Percentiles rank a stretch among this genome's conserved stretches.
phyloP scores from a whole-genome alignment of 192 early-diverging fungal species.

The Coemansia sp. region DNA sequence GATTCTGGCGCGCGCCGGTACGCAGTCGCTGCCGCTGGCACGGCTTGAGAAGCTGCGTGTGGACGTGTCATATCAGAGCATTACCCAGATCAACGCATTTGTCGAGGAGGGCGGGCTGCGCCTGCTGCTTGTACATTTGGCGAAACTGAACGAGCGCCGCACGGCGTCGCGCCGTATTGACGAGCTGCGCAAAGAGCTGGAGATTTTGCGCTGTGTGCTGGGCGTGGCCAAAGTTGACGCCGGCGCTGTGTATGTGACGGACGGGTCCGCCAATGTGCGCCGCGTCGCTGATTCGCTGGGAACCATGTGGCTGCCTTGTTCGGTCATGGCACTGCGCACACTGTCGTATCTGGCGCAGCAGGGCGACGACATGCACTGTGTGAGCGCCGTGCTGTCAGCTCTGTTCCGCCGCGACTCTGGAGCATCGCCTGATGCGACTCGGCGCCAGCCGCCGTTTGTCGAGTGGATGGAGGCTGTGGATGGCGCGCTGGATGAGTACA shows the following conservation, averaged over 20 bases:
- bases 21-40: conserved; percentile 48
- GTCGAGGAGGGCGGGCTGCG: conserved; percentile 45
- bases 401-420: conserved; percentile 35
- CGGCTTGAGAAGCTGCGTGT: conserved; percentile 49
- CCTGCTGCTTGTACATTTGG: conserved; percentile 39
- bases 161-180: conserved; percentile 33
- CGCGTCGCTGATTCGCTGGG: conserved; percentile 42
- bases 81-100: conserved; percentile 42
- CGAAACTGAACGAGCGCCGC: conserved; percentile 38
- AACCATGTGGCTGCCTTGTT: conserved; percentile 39
- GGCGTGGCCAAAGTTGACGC: conserved; percentile 31
- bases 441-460: conserved; percentile 31
- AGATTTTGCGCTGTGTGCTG: conserved; percentile 44
- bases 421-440: conserved; percentile 1
- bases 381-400: conserved; percentile 15
- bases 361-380: conserved; percentile 15
- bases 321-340: conserved; percentile 37
- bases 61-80: conserved; percentile 47
- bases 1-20: conserved; percentile 31
- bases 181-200: conserved; percentile 45
- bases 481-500: conserved; percentile 25
- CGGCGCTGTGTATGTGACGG: conserved; percentile 22
- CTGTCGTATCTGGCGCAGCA: conserved; percentile 31
- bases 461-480: conserved; percentile 53
- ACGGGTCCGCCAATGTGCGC: conserved; percentile 16